Base-by-base conservation (phyloP, 345 rosid genomes). In the Boechera divaricarpa region DNA sequence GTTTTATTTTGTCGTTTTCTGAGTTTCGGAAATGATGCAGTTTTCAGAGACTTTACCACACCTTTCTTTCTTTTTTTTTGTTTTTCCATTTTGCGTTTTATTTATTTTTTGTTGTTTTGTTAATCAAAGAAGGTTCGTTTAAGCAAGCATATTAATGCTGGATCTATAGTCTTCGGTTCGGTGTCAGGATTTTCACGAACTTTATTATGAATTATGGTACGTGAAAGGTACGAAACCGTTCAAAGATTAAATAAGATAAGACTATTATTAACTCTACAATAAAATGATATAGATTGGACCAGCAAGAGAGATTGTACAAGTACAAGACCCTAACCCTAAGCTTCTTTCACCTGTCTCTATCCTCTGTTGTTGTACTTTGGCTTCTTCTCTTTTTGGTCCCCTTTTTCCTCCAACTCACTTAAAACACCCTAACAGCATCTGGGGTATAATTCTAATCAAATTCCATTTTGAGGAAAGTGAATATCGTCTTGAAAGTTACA, bases 21-120 rank as follows among this genome's bases (percentile, higher is more conserved):
- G 35, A 26, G 78, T 79, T 79, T 79, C 32, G 82, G 82, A 78
- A 59, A 78, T 73, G 58, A 67, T 67, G 74, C 64, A 65, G 35
- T 44, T 1, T 72, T 58, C 49, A 72, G 49, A 72, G 56, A 48
- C 79, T 76, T 69, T 59, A 67, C 35, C 53, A 67, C 55, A 62
- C 12, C 29, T 67, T 33, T 38, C 63, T 32, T 18, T 13, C 3
- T 64, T 12, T 28, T 36, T 13, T n/a, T 11, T 10, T 26, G 26
- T 35, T 38, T 10, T 32, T 6, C 8, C 24, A 21, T 49, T 36
- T 35, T 51, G 44, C 8, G 8, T 73, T 41, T 63, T 11, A 21
- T 35, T 64, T 5, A 5, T 10, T 70, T 16, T 15, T 67, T 69
- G 57, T 53, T 76, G 75, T n/a, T 33, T 54, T 26, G 65, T 63